Conservation (phyloP, 352 stramenopile genomes). For the Phytopythium cucurbitacearum region DNA sequence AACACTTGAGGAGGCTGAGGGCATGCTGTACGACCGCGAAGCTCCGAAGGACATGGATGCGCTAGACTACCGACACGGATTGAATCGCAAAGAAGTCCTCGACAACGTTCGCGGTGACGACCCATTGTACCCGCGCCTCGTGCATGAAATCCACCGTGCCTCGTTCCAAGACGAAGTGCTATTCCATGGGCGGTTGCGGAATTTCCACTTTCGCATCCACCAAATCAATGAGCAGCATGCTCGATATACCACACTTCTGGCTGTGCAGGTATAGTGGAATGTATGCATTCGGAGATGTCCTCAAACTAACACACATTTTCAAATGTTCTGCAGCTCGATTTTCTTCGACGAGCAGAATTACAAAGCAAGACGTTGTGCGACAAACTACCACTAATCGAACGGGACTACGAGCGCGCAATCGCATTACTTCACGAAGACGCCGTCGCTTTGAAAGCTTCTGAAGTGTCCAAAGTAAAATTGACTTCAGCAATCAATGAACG, state of each 20-base stretch:
- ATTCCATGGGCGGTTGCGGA: conserved; percentile 60
- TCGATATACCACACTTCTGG: conserved; percentile 33
- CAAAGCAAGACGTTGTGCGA: conserved; percentile 47
- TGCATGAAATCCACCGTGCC: conserved; percentile 50
- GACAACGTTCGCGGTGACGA: conserved; percentile 23
- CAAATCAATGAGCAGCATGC: conserved; percentile 43
- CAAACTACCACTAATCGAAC: conserved; percentile 55
- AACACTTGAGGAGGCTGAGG: conserved; percentile 42
- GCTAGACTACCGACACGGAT: conserved; percentile 64
- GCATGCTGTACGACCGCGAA: conserved; percentile 51
- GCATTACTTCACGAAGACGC: conserved; percentile 42
- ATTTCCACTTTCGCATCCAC: conserved; percentile 60
- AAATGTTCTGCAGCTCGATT: conserved; percentile 27
- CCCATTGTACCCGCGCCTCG: conserved; percentile 40
- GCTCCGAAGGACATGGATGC: conserved; percentile 64
- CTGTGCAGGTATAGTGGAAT: conserved; percentile 39
- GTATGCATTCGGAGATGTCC: neutral
- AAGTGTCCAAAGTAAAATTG: conserved; percentile 24
- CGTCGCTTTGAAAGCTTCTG: conserved; percentile 15
- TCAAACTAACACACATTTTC: neutral
- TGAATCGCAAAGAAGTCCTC: conserved; percentile 33
- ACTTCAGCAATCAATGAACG: conserved; percentile 30
- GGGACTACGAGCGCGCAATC: conserved; percentile 41
- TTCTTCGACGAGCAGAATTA: conserved; percentile 35
- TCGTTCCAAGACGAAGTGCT: conserved; percentile 60